Percentiles rank a stretch among this genome's conserved stretches.
Evolutionary conservation across 139 green algal species (phyloP).

Genomic region (Coccomyxa sp.): DNA sequence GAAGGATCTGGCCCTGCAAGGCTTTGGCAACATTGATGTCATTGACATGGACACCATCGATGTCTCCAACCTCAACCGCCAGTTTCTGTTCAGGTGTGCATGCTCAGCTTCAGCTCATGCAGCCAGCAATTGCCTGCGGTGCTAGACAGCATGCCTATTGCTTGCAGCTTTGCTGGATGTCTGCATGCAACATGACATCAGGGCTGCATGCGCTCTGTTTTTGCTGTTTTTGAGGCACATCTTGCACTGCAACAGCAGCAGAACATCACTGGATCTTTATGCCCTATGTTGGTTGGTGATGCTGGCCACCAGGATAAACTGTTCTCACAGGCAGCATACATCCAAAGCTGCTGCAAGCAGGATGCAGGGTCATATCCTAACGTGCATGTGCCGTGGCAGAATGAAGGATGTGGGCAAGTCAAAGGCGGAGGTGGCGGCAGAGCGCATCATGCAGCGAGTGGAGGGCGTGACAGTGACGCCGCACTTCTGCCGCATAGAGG

Average conservation of each 20-base stretch:
- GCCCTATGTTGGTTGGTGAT: no score
- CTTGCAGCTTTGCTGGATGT: neutral
- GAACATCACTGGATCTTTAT: no score
- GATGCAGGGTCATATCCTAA: no score
- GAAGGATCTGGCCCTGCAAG: constrained; percentile 94
- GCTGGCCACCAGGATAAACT: no score
- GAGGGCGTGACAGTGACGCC: constrained; percentile 72
- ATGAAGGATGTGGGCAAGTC: constrained; percentile 88
- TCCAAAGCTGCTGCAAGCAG: no score
- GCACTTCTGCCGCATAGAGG: constrained; percentile 92
- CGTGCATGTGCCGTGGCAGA: constrained; percentile 31
- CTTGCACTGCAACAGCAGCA: no score
- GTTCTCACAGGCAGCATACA: no score
- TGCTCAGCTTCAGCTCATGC: neutral
- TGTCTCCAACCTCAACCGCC: constrained; percentile 97
- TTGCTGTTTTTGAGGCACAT: neutral
- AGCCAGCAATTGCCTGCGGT: neutral
- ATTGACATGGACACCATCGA: constrained; percentile 99
- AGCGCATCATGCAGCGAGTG: constrained; percentile 78
- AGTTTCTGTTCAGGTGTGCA: constrained; percentile 94
- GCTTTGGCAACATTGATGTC: constrained; percentile 96
- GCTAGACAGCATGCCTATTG: neutral
- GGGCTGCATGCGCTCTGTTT: neutral
- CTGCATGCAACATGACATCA: neutral
- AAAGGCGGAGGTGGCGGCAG: constrained; percentile 90